Base-by-base conservation (phyloP, 2,329 filamentous ascomycete genomes). In the Arthrobotrys sinensis region DNA sequence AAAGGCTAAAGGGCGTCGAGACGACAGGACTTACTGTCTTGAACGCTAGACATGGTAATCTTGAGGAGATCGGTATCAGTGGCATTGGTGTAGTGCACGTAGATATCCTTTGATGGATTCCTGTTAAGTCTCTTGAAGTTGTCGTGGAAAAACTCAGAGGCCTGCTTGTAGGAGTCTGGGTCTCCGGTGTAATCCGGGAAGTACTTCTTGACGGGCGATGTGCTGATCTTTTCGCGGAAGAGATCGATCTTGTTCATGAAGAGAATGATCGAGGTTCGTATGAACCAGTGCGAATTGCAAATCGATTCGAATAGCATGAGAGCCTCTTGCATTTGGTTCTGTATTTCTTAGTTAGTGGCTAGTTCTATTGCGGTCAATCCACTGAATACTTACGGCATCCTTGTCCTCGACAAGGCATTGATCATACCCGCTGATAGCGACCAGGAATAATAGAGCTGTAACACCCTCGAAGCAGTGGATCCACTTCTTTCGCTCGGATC, bases 381-480 rank as follows among this genome's bases (percentile, higher is more conserved):
- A 40, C 16, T 34, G 10, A 55, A 77, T 60, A 87, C 93, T 86
- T 88, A 97, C 94, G 80, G 94, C 94, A 84, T 97, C 96, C 85
- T 97, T 94, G 84, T 98, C 95, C 86, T 98, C 95, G 2, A 97
- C 93, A 60, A 98, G 86, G 82, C 94, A 97, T 85, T 98, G 96
- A 83, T 98, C 95, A 84, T 97, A 98, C 76, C 95, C 95, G 80
- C 94, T 97, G 82, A 98, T 94, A 57, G 95, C 94, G 65, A 97
- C 95, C 81, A 98, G 89, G 86, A 98, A 98, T 46, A 98, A 87
- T 67, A 98, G 88, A 81, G 93, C 94, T 83, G 96, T 94, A 80
- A 97, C 94, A 80, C 96, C 96, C 84, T 97, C 94, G 83, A 97
- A 97, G 83, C 94, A 96, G 84, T 97, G 94, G 80, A 97, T 97